phyloP scores from a whole-genome alignment of 805 yeast species.

The Candida dajiaensis region DNA sequence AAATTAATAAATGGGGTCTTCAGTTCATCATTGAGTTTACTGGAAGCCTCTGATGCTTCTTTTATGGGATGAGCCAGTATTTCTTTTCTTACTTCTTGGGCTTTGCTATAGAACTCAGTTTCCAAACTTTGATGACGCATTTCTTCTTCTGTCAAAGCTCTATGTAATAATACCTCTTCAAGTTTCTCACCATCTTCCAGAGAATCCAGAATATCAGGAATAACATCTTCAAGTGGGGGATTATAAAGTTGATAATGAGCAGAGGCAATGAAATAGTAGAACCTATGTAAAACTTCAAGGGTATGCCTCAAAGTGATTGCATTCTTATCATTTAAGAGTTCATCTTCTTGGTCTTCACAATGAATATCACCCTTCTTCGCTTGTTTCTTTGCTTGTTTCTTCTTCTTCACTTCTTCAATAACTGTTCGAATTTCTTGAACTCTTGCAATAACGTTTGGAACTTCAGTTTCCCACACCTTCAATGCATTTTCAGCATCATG shows the following conservation, averaged over 20 bases:
- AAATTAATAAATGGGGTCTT: neutral
- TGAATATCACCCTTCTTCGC: conserved; percentile 3
- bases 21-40: conserved; percentile 2
- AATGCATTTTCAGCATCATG: conserved; percentile 48
- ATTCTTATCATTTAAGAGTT: conserved; percentile 18
- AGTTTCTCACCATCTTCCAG: conserved; percentile 10
- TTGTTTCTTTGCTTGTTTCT: neutral
- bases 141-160: conserved; percentile 24
- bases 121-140: conserved; percentile 40
- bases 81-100: conserved; percentile 53
- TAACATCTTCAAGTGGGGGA: conserved; percentile 24
- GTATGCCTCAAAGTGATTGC: conserved; percentile 34
- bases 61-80: conserved; percentile 35
- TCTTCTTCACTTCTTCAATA: neutral
- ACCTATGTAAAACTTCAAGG: conserved; percentile 62
- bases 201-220: conserved; percentile 19
- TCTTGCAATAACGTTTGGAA: conserved; percentile 6
- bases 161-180: conserved; percentile 20
- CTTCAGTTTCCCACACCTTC: conserved; percentile 35
- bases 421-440: conserved; percentile 3
- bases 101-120: conserved; percentile 46
- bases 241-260: conserved; percentile 54
- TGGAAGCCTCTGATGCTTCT: conserved; percentile 6
- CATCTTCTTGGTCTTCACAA: conserved; percentile 1
- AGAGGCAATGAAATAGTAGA: conserved; percentile 73